Evolutionary conservation across 805 yeast genomes (phyloP).

Genomic region (Starmerella bacillaris): DNA sequence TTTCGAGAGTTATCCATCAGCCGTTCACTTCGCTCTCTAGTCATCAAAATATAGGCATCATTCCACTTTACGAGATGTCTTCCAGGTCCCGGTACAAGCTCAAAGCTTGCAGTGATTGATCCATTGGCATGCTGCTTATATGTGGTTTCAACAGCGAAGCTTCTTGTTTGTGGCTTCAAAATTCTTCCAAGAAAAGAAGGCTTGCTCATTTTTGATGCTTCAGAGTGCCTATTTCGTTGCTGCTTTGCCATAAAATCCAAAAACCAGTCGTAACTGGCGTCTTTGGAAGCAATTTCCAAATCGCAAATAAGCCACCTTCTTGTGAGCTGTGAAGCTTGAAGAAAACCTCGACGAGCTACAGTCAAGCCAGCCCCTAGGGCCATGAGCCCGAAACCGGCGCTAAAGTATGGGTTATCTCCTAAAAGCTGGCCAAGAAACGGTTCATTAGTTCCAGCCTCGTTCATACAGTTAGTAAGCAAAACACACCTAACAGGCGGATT

Average conservation of each 20-base stretch:
- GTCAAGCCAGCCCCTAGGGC: constrained; percentile 80
- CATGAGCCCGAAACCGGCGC: constrained; percentile 98
- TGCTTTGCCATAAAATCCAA: constrained; percentile 87
- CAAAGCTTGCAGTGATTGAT: constrained; percentile 66
- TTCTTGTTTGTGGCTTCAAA: constrained; percentile 59
- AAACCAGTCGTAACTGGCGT: constrained; percentile 87
- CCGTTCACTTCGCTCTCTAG: constrained; percentile 78
- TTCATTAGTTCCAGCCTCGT: too few relatives aligned
- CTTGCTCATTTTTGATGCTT: too few relatives aligned
- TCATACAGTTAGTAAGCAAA: too few relatives aligned
- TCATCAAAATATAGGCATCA: constrained; percentile 75
- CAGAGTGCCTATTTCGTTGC: constrained; percentile 19
- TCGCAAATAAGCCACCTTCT: constrained; percentile 79
- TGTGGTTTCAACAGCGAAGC: constrained; percentile 75
- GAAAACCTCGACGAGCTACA: constrained; percentile 48
- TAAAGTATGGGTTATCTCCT: constrained; percentile 76
- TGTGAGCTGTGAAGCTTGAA: constrained; percentile 44
- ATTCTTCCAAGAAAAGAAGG: too few relatives aligned
- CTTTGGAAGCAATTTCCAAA: constrained; percentile 81
- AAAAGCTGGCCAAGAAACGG: constrained; percentile 18
- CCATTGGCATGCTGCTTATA: constrained; percentile 85
- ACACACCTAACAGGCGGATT: too few relatives aligned
- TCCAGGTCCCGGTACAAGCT: constrained; percentile 95
- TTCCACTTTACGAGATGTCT: constrained; percentile 70
- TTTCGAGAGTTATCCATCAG: constrained; percentile 79